Percentiles rank a stretch among this genome's conserved stretches.
These are phyloP conservation scores for Penicillium sp. DNA, from an alignment of 2,329 filamentous ascomycete genomes.

Conservation along the genomic window DNA sequence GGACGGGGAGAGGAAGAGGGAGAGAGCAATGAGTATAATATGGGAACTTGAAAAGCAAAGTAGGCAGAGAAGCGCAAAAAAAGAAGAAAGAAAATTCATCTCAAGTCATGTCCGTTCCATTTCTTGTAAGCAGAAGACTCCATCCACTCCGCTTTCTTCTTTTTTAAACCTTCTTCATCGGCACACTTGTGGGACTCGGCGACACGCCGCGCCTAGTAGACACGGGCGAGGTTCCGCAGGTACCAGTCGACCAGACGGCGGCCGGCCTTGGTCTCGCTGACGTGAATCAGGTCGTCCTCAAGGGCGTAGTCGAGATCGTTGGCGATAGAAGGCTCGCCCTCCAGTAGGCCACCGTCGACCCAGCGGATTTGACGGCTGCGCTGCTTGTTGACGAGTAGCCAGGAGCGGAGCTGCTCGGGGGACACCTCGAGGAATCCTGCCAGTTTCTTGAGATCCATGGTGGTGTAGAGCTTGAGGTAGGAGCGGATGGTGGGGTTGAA, in stretches of 20 bases:
- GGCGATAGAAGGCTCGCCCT: slow-evolving; percentile 87
- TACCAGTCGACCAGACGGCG: slow-evolving; percentile 99
- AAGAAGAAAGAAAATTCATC: slow-evolving; percentile 28
- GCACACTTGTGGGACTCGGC: slow-evolving; percentile 13
- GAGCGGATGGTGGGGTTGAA: slow-evolving; percentile 97
- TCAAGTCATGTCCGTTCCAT: slow-evolving; percentile 28
- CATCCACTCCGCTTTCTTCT: slow-evolving; percentile 22
- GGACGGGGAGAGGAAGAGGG: neutral
- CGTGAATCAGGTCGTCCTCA: slow-evolving; percentile 95
- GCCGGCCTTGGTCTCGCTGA: slow-evolving; percentile 97
- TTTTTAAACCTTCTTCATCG: slow-evolving; percentile 12
- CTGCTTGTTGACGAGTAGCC: slow-evolving; percentile 97
- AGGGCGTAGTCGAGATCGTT: slow-evolving; percentile 97
- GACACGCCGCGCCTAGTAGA: slow-evolving; percentile 69
- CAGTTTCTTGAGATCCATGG: slow-evolving; percentile 98
- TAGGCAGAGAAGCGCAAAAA: slow-evolving; percentile 12
- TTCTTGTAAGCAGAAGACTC: slow-evolving; percentile 23
- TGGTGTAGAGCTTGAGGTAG: slow-evolving; percentile 98
- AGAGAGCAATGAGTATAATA: slow-evolving; percentile 18
- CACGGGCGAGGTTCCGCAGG: slow-evolving; percentile 89
- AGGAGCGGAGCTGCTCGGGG: slow-evolving; percentile 90
- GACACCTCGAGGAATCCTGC: slow-evolving; percentile 95
- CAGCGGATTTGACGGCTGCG: slow-evolving; percentile 94
- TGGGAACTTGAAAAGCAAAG: slow-evolving; percentile 21
- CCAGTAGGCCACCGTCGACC: slow-evolving; percentile 82